Evolutionary conservation across 108 stramenopile species (phyloP).

Genomic region (Skeletonema tropicum): DNA sequence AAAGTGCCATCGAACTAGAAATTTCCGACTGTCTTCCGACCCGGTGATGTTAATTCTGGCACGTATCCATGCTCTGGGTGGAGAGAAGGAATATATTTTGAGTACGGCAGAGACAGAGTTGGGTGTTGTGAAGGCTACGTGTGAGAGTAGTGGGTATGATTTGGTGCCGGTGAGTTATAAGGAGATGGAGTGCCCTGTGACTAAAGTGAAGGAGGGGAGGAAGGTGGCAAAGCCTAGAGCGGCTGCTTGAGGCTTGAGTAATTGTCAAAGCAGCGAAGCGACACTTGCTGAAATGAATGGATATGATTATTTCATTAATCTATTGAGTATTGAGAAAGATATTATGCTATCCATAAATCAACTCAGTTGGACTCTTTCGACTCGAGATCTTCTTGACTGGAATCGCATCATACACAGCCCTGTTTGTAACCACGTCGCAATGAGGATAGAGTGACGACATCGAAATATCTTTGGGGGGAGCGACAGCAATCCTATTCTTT

Average conservation of each 20-base stretch:
- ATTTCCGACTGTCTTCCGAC: constrained; percentile 80
- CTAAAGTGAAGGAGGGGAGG: constrained; percentile 72
- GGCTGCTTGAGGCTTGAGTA: not conserved
- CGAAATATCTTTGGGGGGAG: constrained; percentile 59
- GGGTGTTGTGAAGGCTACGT: constrained; percentile 84
- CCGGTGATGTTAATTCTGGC: constrained; percentile 87
- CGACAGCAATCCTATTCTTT: not conserved
- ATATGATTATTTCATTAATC: not conserved
- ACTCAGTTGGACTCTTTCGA: constrained; percentile 51
- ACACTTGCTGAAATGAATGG: not conserved
- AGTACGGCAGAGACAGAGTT: constrained; percentile 88
- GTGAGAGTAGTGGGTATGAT: constrained; percentile 50
- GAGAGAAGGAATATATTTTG: constrained; percentile 80
- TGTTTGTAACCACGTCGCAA: constrained; percentile 67
- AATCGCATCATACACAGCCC: constrained; percentile 54
- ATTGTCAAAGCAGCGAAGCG: not conserved
- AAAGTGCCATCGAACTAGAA: constrained; percentile 61
- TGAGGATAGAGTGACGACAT: constrained; percentile 64
- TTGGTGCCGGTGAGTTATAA: constrained; percentile 92
- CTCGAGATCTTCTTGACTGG: constrained; percentile 58
- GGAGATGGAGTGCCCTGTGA: constrained; percentile 91
- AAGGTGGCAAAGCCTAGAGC: constrained; percentile 87
- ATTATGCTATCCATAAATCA: constrained; percentile 50
- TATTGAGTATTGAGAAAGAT: not conserved
- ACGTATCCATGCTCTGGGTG: constrained; percentile 79